Base-by-base conservation (phyloP, 2,329 filamentous ascomycete genomes). In the Colletotrichum magnum region DNA sequence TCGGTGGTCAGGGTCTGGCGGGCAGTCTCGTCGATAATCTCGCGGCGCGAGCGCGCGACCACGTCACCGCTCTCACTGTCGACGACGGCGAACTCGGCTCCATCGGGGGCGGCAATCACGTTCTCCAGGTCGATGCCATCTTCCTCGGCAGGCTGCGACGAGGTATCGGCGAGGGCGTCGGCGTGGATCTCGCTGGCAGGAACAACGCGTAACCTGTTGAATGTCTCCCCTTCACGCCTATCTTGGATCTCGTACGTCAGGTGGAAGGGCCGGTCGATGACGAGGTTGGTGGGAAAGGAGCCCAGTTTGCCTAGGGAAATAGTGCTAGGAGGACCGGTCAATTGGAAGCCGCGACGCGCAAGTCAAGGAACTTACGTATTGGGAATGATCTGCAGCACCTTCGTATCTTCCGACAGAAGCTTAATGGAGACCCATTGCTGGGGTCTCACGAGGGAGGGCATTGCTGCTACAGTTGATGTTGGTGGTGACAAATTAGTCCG, bases 281-380 rank as follows among this genome's bases (percentile, higher is more conserved):
- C 89, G 39, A 96, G 88, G 77, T 98, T 98, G 60, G 93, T 90
- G 16, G 94, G 92, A 77, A 99, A 98, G 2, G 90, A 90, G 72
- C 96, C 96, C 79, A 96, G 97, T 88, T 98, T 98, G 64, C 94
- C 94, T 41, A 98, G 86, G 2, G 93, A 94, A 72, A 98, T 92
- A 52, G 90, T 93, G 48, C 95, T 98, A 74, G 53, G 16, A 43
- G 65, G 58, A 18, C 7, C 7, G 12, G 32, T 45, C 15, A 53
- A 50, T 41, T 36, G 52, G 58, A 68, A 64, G 63, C 62, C 18
- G n/a, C 3, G 45, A n/a, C 21, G 36, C 28, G 57, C 26, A 53
- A 21, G 24, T 21, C 15, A 48, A 67, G 45, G 48, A 56, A 63
- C 78, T 72, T 79, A 91, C 89, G 88, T 90, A 75, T 91, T 88